phyloP scores from a whole-genome alignment of 352 stramenopile genomes.

The Phytophthora tentaculata region DNA sequence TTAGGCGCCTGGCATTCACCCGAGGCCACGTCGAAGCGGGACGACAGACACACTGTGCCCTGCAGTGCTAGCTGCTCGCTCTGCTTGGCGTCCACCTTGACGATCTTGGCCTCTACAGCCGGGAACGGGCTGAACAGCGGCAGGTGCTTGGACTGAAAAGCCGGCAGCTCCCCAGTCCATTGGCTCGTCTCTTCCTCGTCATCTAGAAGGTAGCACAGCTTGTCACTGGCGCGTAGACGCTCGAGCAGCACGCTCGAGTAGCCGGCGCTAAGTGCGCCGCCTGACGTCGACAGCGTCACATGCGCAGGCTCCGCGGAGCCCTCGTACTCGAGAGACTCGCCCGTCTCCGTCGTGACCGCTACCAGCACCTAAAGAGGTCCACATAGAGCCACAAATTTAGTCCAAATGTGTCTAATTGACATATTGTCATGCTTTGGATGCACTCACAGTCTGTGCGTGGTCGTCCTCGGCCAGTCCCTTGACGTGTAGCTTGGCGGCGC shows the following conservation, averaged over 20 bases:
- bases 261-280: slow-evolving; percentile 54
- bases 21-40: slow-evolving; percentile 60
- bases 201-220: slow-evolving; percentile 61
- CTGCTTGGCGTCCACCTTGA: slow-evolving; percentile 23
- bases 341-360: slow-evolving; percentile 61
- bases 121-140: slow-evolving; percentile 86
- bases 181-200: slow-evolving; percentile 30
- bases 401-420: background rate
- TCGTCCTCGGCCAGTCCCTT: slow-evolving; percentile 72
- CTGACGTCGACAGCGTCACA: slow-evolving; percentile 62
- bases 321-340: slow-evolving; percentile 67
- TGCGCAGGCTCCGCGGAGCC: slow-evolving; percentile 54
- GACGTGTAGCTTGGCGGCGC: slow-evolving; percentile 61
- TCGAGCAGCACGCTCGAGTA: slow-evolving; percentile 81
- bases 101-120: slow-evolving; percentile 47
- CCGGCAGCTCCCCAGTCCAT: slow-evolving; percentile 71
- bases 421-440: background rate
- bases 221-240: slow-evolving; percentile 67
- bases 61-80: slow-evolving; percentile 45
- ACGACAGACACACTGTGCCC: slow-evolving; percentile 74
- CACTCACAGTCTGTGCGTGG: slow-evolving; percentile 61
- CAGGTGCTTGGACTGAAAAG: slow-evolving; percentile 74
- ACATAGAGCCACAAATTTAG: background rate
- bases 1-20: slow-evolving; percentile 67
- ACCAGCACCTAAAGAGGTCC: slow-evolving; percentile 55